These are phyloP conservation scores for Sporothrix dimorphospora DNA, from an alignment of 2,329 filamentous ascomycete species.

Conservation along the genomic window DNA sequence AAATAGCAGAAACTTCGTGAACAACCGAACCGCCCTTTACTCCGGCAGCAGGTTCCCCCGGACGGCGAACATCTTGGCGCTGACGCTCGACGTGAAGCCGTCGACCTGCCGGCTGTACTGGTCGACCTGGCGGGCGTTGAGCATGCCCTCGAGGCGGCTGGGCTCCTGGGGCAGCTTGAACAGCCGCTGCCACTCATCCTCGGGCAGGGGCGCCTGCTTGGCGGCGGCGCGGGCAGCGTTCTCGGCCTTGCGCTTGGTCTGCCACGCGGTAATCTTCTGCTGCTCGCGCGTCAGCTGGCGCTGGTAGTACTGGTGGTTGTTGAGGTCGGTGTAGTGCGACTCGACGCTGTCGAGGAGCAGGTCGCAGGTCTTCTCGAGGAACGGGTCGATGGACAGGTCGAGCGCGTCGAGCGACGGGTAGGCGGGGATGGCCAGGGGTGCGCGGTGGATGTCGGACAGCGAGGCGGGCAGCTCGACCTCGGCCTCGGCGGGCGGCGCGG, in stretches of 20 bases:
- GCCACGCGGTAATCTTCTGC: constrained; percentile 94
- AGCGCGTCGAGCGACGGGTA: constrained; percentile 88
- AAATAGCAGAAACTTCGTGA: not conserved
- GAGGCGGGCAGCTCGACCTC: constrained; percentile 77
- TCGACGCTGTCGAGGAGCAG: constrained; percentile 95
- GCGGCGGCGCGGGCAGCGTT: constrained; percentile 82
- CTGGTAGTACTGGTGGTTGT: constrained; percentile 98
- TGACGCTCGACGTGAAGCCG: constrained; percentile 89
- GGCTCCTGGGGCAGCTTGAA: constrained; percentile 98
- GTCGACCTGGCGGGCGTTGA: constrained; percentile 95
- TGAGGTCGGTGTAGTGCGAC: constrained; percentile 96
- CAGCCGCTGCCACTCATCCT: constrained; percentile 97
- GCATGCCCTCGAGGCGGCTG: constrained; percentile 86
- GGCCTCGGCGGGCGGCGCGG: constrained; percentile 63
- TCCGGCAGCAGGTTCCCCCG: constrained; percentile 69
- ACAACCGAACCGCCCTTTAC: constrained; percentile 36
- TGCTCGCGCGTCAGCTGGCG: constrained; percentile 92
- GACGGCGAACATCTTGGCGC: constrained; percentile 97
- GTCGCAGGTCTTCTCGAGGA: constrained; percentile 97
- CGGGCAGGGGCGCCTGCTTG: constrained; percentile 86
- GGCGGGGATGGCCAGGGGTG: constrained; percentile 66
- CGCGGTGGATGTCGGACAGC: constrained; percentile 73
- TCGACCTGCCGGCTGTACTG: constrained; percentile 98
- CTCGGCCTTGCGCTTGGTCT: constrained; percentile 94
- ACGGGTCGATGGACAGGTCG: constrained; percentile 92